Evolutionary conservation across 495 filamentous ascomycete genomes (phyloP).

Genomic region (Hypoxylon fragiforme): DNA sequence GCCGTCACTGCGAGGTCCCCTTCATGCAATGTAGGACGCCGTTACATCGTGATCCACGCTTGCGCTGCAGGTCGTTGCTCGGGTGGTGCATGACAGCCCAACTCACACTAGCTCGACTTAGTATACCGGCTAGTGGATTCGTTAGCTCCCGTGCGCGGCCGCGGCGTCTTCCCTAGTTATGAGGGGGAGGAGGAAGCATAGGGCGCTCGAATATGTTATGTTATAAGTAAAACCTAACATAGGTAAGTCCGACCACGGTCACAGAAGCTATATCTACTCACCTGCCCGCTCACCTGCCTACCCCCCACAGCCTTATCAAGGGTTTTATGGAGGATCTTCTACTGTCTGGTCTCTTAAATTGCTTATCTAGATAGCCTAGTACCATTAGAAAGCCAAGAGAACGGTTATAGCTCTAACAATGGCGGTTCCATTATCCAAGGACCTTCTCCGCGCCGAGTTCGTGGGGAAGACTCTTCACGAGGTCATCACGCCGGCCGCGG

Average conservation of each 20-base stretch:
- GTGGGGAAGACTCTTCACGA: slow-evolving; percentile 64
- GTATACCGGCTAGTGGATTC: slow-evolving; percentile 15
- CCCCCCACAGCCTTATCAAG: too few species aligned
- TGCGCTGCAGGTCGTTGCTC: slow-evolving; percentile 19
- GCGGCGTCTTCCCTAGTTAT: slow-evolving; percentile 16
- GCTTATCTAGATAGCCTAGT: not conserved
- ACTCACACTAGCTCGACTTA: slow-evolving; percentile 26
- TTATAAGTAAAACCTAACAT: not conserved
- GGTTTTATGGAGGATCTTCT: too few species aligned
- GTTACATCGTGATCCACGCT: slow-evolving; percentile 30
- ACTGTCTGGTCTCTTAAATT: not conserved
- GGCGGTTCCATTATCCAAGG: slow-evolving; percentile 40
- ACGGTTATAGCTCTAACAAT: slow-evolving; percentile 11
- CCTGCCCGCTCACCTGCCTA: too few species aligned
- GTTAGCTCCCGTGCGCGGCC: slow-evolving; percentile 11
- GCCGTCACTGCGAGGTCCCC: slow-evolving; percentile 3
- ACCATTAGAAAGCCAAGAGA: not conserved
- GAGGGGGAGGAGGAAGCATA: not conserved
- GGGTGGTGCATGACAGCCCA: slow-evolving; percentile 27
- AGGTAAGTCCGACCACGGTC: too few species aligned
- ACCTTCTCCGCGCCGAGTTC: slow-evolving; percentile 52
- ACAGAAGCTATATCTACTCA: not conserved
- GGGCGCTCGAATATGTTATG: not conserved
- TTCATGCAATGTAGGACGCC: slow-evolving; percentile 1
- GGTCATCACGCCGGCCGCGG: slow-evolving; percentile 66